Conservation (phyloP, 2,329 filamentous ascomycete genomes). For the Aspergillus sojae region DNA sequence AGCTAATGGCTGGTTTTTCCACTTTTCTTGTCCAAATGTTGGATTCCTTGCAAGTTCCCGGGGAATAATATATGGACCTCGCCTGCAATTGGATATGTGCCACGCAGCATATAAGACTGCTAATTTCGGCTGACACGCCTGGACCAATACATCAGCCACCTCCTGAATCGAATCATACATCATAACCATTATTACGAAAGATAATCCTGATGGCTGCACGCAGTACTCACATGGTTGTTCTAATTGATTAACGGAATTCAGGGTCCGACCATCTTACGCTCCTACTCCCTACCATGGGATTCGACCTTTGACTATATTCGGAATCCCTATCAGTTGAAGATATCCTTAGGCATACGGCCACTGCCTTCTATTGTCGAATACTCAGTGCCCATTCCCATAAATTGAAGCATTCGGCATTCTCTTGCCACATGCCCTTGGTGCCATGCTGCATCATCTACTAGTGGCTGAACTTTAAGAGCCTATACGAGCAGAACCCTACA, state of each 20-base stretch:
- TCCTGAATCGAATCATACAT: slow-evolving; percentile 21
- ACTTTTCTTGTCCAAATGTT: slow-evolving; percentile 6
- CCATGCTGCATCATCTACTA: background rate
- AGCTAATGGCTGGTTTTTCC: slow-evolving; percentile 10
- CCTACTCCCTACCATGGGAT: background rate
- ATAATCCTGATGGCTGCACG: background rate
- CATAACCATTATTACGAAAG: background rate
- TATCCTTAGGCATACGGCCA: background rate
- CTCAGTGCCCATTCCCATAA: background rate
- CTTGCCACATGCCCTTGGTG: background rate
- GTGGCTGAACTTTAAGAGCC: background rate
- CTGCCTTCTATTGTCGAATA: background rate
- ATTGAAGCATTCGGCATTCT: background rate
- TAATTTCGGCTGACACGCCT: slow-evolving; percentile 11
- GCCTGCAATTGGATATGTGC: slow-evolving; percentile 7
- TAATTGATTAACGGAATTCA: background rate
- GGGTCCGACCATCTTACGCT: background rate
- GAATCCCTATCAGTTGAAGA: background rate
- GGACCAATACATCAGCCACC: slow-evolving; percentile 22
- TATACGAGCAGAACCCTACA: background rate
- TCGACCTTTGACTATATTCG: background rate
- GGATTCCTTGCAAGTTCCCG: slow-evolving; percentile 6
- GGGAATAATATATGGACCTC: slow-evolving; percentile 5
- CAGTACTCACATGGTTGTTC: background rate
- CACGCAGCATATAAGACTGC: slow-evolving; percentile 8